Evolutionary conservation across 2,329 filamentous ascomycete species (phyloP), one percentile per base, ranked within the genome.

Genomic region (Colletotrichum australisinense): DNA sequence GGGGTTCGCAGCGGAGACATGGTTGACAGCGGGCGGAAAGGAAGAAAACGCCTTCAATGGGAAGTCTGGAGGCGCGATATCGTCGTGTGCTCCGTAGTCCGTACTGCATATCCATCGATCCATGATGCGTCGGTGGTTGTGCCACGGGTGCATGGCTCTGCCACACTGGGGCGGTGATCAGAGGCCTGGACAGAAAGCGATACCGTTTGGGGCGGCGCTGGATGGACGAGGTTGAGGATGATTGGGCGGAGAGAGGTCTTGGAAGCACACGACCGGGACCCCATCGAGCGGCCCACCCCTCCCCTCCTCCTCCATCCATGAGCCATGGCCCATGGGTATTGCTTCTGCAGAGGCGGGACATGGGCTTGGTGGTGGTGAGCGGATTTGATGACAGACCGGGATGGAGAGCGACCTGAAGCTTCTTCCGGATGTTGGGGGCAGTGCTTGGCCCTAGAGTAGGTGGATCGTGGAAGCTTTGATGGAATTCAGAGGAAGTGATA

Each of bases 171-270:
- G 67, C 38, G 67, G 67, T 59, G 62, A 53, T 53, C 35, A 26
- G 14, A 22, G 53, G 52, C 53, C 60, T 38, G 64, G 28, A 38
- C 35, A 67, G 55, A 52, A 28, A 24, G 38, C 35, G 60, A 38
- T 63, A 46, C 65, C 65, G 11, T 55, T 69, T 69, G 57, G 66
- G 66, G 58, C 30, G 24, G 32, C 24, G 24, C 57, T 19, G 32
- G 66, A 30, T 35, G 30, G 38, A 24, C 22, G 46, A 58, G 1
- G 46, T 16, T 0, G 56, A 49, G 6, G 38, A 16, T 72, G 38
- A 72, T 68, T 68, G 69, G 63, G n/a, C 35, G 35, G 1, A 5
- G 19, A 38, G 12, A 9, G 67, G 67, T 38, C 58, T 64, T 64
- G 49, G 59, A 52, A 53, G 53, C 59, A 64, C 59, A 35, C 32